Evolutionary conservation across 345 rosid species (phyloP), one percentile per base, ranked within the genome.

Genomic region (Syzygium aromaticum): DNA sequence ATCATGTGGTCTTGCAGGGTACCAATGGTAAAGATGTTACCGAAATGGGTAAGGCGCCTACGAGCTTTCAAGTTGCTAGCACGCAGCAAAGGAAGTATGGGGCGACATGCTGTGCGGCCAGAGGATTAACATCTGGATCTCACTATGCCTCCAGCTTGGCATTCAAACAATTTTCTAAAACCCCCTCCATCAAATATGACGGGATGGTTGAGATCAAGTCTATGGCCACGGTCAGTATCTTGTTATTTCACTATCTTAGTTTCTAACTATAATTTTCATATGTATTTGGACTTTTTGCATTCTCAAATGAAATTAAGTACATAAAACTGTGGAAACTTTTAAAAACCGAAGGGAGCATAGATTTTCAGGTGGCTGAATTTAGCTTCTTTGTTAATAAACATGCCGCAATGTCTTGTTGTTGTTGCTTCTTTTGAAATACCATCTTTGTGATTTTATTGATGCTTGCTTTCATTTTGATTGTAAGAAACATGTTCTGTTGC

Each of bases 201-300:
- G 92, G 95, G 92, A 92, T 90, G 87, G 84, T 84, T 23, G 90
- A 91, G 85, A 89, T 93, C 89, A 93, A 94, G 84, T 80, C 98
- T 73, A 89, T 91, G 90, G 91, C 92, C 53, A 92, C 87, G 87
- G 98, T 95, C 88, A 87, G 91, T 88, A 25, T 85, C 87, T 86
- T 16, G 16, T 80, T 54, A 83, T n/a, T 59, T 43, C 86, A 38
- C 30, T 56, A 52, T 33, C 49, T 73, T 73, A 33, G 46, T 33
- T 73, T 33, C 10, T 11, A 73, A 19, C 49, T 11, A 3, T 73
- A 33, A 21, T 73, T 5, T 73, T 38, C 27, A 19, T 33, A 1
- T 9, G 49, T 11, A 21, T 33, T 38, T 73, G 82, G 82, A 73
- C 23, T 21, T 21, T 73, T 2, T 38, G 3, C 15, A 73, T 19